Conservation (phyloP, 2,329 filamentous ascomycete species). For the Trichoderma oligosporum region DNA sequence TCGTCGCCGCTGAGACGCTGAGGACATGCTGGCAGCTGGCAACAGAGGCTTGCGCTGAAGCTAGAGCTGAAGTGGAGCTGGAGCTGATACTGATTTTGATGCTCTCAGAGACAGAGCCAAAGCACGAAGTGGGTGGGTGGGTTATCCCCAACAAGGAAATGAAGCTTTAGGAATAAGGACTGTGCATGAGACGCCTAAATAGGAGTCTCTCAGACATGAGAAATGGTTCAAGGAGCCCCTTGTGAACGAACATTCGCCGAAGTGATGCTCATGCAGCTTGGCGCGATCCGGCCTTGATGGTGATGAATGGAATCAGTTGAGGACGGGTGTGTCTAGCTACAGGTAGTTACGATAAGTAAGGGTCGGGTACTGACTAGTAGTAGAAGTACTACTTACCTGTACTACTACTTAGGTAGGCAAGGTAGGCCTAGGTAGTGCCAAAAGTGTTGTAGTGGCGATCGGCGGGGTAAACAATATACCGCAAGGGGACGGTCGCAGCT, state of each 20-base stretch:
- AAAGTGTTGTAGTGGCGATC: conserved; percentile 6
- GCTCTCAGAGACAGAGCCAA: background rate
- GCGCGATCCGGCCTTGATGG: background rate
- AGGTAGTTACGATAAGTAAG: background rate
- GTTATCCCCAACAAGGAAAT: background rate
- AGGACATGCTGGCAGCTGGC: conserved; percentile 13
- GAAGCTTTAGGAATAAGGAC: background rate
- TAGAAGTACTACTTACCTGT: too few relatives aligned
- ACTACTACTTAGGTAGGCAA: too few relatives aligned
- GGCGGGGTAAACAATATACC: conserved; percentile 14
- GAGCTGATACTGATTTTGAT: background rate
- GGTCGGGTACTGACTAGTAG: background rate
- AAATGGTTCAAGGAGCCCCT: background rate
- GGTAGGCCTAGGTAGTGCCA: too few relatives aligned
- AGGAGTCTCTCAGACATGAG: background rate
- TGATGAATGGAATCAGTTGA: background rate
- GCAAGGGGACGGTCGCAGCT: background rate
- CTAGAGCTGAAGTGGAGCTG: background rate
- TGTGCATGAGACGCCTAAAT: background rate
- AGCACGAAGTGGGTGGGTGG: too few relatives aligned
- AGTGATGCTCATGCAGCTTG: background rate
- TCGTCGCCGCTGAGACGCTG: conserved; percentile 8
- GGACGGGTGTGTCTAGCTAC: background rate
- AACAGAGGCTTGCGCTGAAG: background rate
- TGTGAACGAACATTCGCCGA: background rate